Evolutionary conservation across 139 green algal genomes (phyloP), one percentile per base, ranked within the genome.

Genomic region (Picochlorum costavermella): DNA sequence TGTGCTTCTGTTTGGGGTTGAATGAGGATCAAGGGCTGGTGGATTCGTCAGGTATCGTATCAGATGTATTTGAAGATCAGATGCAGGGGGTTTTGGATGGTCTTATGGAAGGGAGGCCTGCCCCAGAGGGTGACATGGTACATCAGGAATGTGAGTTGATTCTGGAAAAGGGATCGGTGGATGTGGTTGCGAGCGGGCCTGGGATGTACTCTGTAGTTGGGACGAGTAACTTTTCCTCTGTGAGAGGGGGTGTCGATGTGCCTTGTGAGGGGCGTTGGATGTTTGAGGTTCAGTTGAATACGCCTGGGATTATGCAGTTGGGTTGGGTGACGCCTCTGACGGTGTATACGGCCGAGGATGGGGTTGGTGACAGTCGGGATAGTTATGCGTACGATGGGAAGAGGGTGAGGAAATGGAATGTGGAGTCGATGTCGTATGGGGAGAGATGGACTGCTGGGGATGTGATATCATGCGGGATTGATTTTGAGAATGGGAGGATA

Each of bases 331-430:
- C 90, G 0, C 44, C 88, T 2, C 26, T 64, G 13, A 92, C 85
- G 46, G 82, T 79, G 2, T 97, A 95, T 79, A 97, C 83, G 6
- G 73, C 76, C 6, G 91, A 97, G 70, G 87, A 97, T 67, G 91
- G 91, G 11, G 86, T 97, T 43, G 91, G 91, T 2, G 91, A 97
- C 64, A 86, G 76, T 11, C 63, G 78, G 1, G 81, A 97, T 75
- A 90, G 73, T 33, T 81, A 74, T 46, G 75, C 75, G 3, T 84
- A 70, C 56, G 86, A 94, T 48, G 87, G 87, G 9, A 94, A 96
- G 67, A 79, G 91, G 20, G 56, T 86, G 16, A 70, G 70, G 30
- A 91, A 91, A 65, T 97, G 91, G 91, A 89, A 83, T 67, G 82
- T 92, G 33, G 70, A 61, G 26, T 81, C 68, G n/a, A 65, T 63